phyloP scores from a whole-genome alignment of 2,329 filamentous ascomycete genomes.

The Penicillium sp. region DNA sequence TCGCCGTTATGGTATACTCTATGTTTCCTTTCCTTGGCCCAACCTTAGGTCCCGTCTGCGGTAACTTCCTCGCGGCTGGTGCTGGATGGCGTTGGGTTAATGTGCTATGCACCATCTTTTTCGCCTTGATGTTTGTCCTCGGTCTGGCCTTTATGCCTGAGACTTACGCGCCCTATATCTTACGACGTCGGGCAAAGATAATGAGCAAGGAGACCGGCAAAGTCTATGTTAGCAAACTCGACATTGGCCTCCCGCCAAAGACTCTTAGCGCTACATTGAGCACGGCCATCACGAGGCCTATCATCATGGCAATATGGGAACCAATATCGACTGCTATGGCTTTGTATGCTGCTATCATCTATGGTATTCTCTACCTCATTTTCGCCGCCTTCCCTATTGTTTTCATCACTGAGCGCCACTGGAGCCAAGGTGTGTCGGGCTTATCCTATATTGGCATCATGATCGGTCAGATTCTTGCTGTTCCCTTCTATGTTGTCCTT shows the following conservation, averaged over 20 bases:
- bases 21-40: slow-evolving; percentile 66
- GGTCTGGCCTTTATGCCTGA: not conserved
- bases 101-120: not conserved
- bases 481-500: not conserved
- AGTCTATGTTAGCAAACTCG: not conserved
- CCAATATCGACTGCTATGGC: not conserved
- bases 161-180: not conserved
- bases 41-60: slow-evolving; percentile 61
- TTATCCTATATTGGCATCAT: not conserved
- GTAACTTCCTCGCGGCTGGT: slow-evolving; percentile 61
- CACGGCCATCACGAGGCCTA: not conserved
- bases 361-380: not conserved
- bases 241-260: not conserved
- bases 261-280: not conserved
- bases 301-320: not conserved
- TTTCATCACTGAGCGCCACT: not conserved
- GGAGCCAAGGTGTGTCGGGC: not conserved
- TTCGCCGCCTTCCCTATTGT: not conserved
- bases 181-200: not conserved
- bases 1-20: slow-evolving; percentile 62
- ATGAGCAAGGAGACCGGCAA: not conserved
- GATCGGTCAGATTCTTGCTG: not conserved
- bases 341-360: not conserved
- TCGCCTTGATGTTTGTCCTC: not conserved
- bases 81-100: slow-evolving; percentile 66